Conservation (phyloP, 768 basidiomycete species). For the Podaxis pistillaris region DNA sequence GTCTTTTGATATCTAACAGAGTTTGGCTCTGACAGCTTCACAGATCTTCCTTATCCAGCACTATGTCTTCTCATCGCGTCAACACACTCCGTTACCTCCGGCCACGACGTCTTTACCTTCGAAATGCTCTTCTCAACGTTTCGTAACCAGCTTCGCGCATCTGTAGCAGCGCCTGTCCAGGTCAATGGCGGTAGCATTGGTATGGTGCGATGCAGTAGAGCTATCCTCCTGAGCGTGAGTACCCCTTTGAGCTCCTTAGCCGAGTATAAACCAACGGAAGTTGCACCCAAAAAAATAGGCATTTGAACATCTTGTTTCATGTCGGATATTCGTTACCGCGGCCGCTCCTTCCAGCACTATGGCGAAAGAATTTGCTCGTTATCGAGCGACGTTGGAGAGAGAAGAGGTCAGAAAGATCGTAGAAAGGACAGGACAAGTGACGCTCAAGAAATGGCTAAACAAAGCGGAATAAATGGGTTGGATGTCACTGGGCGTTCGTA, state of each 20-base stretch:
- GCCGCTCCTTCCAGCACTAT: constrained; percentile 46
- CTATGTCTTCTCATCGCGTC: constrained; percentile 85
- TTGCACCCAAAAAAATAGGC: constrained; percentile 44
- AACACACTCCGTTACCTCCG: constrained; percentile 71
- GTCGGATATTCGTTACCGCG: constrained; percentile 54
- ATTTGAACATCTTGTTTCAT: constrained; percentile 66
- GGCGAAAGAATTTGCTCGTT: constrained; percentile 71
- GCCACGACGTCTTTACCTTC: constrained; percentile 82
- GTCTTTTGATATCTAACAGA: background rate
- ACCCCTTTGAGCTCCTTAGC: background rate
- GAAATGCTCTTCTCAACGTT: constrained; percentile 87
- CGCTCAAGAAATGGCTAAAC: constrained; percentile 75
- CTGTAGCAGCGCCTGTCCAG: constrained; percentile 72
- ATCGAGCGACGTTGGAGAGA: constrained; percentile 64
- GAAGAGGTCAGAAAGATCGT: constrained; percentile 68
- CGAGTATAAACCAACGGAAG: background rate
- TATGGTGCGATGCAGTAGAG: constrained; percentile 65
- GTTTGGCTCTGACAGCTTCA: background rate
- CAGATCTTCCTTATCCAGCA: constrained; percentile 75
- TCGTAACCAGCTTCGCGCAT: constrained; percentile 69
- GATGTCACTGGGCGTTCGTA: background rate
- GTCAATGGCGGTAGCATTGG: constrained; percentile 74
- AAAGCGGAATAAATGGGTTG: constrained; percentile 40
- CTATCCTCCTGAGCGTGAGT: constrained; percentile 67
- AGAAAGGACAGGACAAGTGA: constrained; percentile 63